These are phyloP conservation scores for Gonium pectorale DNA, from an alignment of 139 green algal species.

Conservation along the genomic window DNA sequence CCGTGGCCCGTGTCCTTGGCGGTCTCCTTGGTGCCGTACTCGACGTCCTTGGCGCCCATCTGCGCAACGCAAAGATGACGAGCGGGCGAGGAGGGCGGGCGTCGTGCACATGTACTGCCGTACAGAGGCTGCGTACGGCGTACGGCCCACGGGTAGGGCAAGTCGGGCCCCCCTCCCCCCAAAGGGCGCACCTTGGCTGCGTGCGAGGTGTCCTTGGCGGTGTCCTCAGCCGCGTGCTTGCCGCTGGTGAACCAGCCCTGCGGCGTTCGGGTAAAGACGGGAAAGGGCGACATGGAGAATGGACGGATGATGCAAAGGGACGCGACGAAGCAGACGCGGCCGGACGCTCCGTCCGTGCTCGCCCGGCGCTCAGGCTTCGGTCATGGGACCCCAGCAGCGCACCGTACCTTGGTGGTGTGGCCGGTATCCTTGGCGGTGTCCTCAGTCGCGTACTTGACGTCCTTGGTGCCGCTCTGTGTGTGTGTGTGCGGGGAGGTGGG, in stretches of 20 bases:
- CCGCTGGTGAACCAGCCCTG: conserved; percentile 34
- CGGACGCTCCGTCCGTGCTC: no score
- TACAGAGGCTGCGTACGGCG: no score
- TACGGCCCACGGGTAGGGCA: no score
- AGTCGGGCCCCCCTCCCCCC: not conserved
- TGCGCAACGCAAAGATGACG: not conserved
- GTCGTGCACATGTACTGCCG: no score
- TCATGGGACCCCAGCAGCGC: no score
- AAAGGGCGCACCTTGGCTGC: not conserved
- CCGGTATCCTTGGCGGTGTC: conserved; percentile 33
- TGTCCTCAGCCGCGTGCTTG: conserved; percentile 23
- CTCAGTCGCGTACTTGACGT: conserved; percentile 31
- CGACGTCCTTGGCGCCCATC: conserved; percentile 30
- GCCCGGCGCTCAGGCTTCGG: no score
- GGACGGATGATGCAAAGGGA: not conserved
- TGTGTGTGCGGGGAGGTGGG: not conserved
- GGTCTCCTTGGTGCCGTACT: conserved; percentile 18
- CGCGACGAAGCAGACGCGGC: no score
- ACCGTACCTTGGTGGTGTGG: conserved; percentile 14
- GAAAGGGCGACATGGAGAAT: not conserved
- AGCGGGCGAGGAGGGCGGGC: not conserved
- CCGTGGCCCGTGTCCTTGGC: conserved; percentile 21
- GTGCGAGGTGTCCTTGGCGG: conserved; percentile 20
- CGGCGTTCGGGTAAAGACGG: not conserved
- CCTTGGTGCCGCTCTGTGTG: conserved; percentile 34